These are phyloP conservation scores for Pichia rugopelliculosa DNA, from an alignment of 805 yeast genomes.

Conservation along the genomic window DNA sequence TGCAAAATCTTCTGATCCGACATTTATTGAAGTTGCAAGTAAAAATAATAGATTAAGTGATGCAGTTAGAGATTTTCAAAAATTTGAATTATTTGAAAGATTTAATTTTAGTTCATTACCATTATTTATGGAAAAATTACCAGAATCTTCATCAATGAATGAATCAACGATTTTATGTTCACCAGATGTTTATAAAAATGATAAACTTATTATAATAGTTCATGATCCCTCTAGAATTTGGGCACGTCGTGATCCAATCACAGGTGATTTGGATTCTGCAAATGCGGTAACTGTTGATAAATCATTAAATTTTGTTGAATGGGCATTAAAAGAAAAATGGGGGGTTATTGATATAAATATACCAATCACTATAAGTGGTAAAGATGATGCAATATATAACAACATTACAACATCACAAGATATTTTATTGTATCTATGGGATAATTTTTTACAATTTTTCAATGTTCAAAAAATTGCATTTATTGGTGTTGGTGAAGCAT, in stretches of 20 bases:
- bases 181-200: constrained; percentile 54
- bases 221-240: constrained; percentile 93
- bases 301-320: constrained; percentile 59
- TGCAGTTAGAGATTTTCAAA: constrained; percentile 69
- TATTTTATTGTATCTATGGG: constrained; percentile 76
- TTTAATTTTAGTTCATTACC: constrained; percentile 66
- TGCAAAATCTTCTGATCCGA: constrained; percentile 35
- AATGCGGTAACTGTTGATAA: constrained; percentile 73
- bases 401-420: constrained; percentile 70
- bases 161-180: constrained; percentile 61
- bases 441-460: constrained; percentile 75
- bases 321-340: constrained; percentile 50
- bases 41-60: constrained; percentile 54
- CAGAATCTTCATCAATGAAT: constrained; percentile 44
- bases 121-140: constrained; percentile 32
- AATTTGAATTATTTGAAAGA: constrained; percentile 44
- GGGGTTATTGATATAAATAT: constrained; percentile 82
- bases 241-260: constrained; percentile 75
- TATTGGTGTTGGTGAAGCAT: constrained; percentile 86
- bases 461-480: constrained; percentile 64
- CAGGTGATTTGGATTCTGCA: constrained; percentile 69
- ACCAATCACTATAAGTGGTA: constrained; percentile 47
- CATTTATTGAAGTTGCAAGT: constrained; percentile 30
- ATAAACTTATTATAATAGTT: constrained; percentile 60
- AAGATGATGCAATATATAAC: constrained; percentile 47